Evolutionary conservation across 2,329 filamentous ascomycete species (phyloP), one percentile per base, ranked within the genome.

Genomic region (Phialophora verrucosa): DNA sequence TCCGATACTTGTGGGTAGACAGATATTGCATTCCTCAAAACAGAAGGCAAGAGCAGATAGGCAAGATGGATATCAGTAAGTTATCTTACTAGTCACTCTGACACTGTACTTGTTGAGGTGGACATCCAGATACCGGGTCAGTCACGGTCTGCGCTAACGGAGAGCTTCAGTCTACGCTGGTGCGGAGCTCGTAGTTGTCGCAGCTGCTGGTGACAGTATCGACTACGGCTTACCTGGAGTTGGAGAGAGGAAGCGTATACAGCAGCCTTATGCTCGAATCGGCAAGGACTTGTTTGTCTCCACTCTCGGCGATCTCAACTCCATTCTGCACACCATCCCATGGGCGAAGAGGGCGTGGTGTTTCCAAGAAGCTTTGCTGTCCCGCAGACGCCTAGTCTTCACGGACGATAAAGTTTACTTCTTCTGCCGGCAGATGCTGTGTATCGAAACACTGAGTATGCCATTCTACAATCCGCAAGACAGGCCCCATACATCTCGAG

Each of bases 321-420:
- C 67, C 14, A 66, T 68, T 58, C 57, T 68, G 17, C 74, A 75
- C 6, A 69, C 54, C 25, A 66, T 63, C 31, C 57, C 67, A 50
- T 78, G 77, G 75, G 76, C 75, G 56, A 70, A 66, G 1, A 71
- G 78, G 49, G 76, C 74, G 0, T 79, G 78, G 78, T 78, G 76
- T 1, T 78, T 77, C 53, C 77, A 79, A 69, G 77, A 79, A 66
- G 68, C 74, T n/a, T 63, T 79, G 8, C 73, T 78, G 1, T 77
- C 77, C 0, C 62, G 70, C 2, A 69, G 77, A 5, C 75, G 75
- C 38, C 71, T 80, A 1, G 74, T 78, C 12, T 79, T 80, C 49
- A 74, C 74, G 1, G 67, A 71, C 42, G 64, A 65, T 8, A 54
- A 66, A 54, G 54, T 68, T 4, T 71, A 69, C 44, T 71, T 67